Evolutionary conservation across 306 rosid species (phyloP).

Genomic region (Mimosa bimucronata): DNA sequence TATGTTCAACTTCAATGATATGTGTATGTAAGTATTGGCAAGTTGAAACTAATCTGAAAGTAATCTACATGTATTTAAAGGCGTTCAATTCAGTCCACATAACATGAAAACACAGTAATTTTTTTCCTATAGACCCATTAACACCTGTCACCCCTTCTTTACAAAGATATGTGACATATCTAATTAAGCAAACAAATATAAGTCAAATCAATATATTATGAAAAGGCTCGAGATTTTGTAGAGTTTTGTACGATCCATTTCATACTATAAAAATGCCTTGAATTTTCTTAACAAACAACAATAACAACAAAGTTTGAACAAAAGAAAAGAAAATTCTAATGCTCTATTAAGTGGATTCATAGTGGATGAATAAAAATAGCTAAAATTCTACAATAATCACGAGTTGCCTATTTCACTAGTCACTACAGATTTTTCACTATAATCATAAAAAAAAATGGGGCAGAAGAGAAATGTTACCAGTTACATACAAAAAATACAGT

Average conservation of each 20-base stretch:
- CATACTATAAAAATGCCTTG: constrained; percentile 7
- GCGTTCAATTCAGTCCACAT: constrained; percentile 9
- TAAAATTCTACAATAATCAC: neutral
- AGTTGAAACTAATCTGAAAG: neutral
- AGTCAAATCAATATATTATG: neutral
- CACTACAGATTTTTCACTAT: neutral
- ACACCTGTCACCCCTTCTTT: neutral
- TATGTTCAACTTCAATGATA: neutral
- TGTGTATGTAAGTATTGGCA: neutral
- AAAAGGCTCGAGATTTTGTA: neutral
- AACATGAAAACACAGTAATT: constrained; percentile 15
- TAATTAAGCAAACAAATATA: neutral
- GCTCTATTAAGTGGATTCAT: neutral
- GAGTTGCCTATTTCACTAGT: constrained; percentile 4
- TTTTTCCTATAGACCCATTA: neutral
- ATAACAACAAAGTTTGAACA: constrained; percentile 10
- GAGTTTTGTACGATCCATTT: neutral
- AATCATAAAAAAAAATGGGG: neutral
- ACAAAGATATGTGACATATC: neutral
- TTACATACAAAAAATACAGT: constrained; percentile 3
- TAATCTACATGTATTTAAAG: constrained; percentile 20
- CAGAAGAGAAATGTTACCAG: neutral
- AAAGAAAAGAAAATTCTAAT: neutral
- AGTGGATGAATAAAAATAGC: neutral
- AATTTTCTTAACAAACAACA: neutral